phyloP scores from a whole-genome alignment of 495 filamentous ascomycete species.

The Hypoxylon subgilvum region DNA sequence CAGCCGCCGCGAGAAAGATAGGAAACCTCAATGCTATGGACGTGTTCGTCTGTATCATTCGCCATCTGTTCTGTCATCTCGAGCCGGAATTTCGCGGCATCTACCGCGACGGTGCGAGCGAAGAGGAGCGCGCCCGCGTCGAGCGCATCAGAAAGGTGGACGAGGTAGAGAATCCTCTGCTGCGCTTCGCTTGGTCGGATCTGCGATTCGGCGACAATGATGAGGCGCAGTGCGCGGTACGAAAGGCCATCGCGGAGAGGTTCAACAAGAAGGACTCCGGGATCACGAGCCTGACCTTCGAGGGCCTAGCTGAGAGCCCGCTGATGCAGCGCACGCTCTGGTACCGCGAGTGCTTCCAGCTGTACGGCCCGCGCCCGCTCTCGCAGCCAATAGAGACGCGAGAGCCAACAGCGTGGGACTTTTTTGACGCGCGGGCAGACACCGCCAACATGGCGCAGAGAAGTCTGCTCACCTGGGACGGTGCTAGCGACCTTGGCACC shows the following conservation, averaged over 20 bases:
- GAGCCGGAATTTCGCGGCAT: background rate
- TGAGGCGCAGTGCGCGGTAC: no score
- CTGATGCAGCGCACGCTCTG: background rate
- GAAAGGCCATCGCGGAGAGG: no score
- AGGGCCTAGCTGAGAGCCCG: background rate
- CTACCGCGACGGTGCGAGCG: no score
- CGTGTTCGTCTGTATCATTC: background rate
- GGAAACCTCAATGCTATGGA: background rate
- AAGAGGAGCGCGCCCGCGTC: no score
- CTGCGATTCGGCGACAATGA: no score
- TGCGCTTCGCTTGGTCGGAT: background rate
- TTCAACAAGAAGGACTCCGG: background rate
- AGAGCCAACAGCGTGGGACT: background rate
- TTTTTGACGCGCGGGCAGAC: background rate
- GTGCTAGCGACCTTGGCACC: background rate
- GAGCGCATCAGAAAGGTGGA: no score
- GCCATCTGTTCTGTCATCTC: background rate
- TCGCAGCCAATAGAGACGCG: background rate
- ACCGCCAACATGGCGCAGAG: background rate
- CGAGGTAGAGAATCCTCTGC: background rate
- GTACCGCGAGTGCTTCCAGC: background rate
- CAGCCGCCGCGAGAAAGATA: no score
- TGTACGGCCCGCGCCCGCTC: background rate
- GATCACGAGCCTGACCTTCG: background rate
- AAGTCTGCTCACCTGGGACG: background rate